These are phyloP conservation scores for Begonia peltatifolia DNA, from an alignment of 306 rosid genomes.

Conservation along the genomic window DNA sequence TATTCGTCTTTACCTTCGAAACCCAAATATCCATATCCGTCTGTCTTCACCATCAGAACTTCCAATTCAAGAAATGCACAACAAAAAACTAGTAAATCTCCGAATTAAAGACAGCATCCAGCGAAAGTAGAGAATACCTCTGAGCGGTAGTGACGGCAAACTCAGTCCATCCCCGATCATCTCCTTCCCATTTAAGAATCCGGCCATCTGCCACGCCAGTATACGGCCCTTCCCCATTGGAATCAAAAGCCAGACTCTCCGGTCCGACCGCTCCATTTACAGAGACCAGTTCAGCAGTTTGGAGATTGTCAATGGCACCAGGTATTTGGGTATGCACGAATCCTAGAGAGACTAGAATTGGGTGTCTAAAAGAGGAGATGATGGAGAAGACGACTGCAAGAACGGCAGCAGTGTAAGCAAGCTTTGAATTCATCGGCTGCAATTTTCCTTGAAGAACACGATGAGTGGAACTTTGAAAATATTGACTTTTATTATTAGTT, in stretches of 20 bases:
- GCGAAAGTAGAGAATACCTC: constrained; percentile 23
- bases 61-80: no score
- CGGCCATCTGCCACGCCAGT: constrained; percentile 90
- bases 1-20: no score
- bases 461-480: no score
- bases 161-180: constrained; percentile 47
- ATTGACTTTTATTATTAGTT: no score
- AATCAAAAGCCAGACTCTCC: constrained; percentile 74
- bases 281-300: constrained; percentile 22
- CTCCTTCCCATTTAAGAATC: constrained; percentile 61
- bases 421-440: constrained; percentile 20
- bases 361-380: constrained; percentile 8
- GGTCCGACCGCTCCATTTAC: constrained; percentile 64
- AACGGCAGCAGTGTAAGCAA: constrained; percentile 13
- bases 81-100: no score
- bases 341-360: not conserved
- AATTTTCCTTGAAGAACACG: no score
- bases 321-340: constrained; percentile 21
- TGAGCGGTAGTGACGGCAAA: constrained; percentile 62
- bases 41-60: no score
- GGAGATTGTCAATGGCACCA: constrained; percentile 39
- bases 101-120: no score
- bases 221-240: constrained; percentile 63
- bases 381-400: constrained; percentile 24
- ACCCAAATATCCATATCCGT: no score